These are phyloP conservation scores for Hydnomerulius pinastri DNA, from an alignment of 768 basidiomycete genomes.

Conservation along the genomic window DNA sequence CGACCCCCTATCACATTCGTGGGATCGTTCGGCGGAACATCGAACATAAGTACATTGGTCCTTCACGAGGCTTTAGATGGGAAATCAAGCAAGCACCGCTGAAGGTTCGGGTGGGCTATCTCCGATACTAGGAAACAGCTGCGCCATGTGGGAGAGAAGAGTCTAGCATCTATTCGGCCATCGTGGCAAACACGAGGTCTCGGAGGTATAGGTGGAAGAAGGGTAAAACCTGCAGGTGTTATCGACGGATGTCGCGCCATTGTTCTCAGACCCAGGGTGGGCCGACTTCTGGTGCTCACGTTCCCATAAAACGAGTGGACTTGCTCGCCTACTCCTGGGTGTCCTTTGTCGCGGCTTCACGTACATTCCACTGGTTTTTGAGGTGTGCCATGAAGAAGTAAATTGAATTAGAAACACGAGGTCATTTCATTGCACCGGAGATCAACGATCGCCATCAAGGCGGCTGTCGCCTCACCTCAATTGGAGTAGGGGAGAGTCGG, in stretches of 20 bases:
- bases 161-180: slow-evolving; percentile 13
- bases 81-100: not conserved
- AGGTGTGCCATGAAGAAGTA: slow-evolving; percentile 12
- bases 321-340: too few species aligned
- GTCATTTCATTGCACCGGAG: slow-evolving; percentile 9
- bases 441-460: slow-evolving; percentile 19
- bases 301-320: slow-evolving; percentile 6
- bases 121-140: slow-evolving; percentile 28
- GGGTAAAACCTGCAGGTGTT: slow-evolving; percentile 12
- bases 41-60: slow-evolving; percentile 16
- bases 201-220: slow-evolving; percentile 8
- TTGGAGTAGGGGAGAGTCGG: slow-evolving; percentile 11
- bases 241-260: too few species aligned
- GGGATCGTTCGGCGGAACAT: slow-evolving; percentile 15
- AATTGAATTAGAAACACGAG: slow-evolving; percentile 23
- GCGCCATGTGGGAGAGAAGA: slow-evolving; percentile 24
- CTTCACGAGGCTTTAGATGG: slow-evolving; percentile 13
- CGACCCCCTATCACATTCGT: not conserved
- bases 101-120: slow-evolving; percentile 17
- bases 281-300: too few species aligned
- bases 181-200: slow-evolving; percentile 36
- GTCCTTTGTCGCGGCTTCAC: slow-evolving; percentile 15
- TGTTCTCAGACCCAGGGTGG: too few species aligned
- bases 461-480: slow-evolving; percentile 17
- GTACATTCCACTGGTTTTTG: too few species aligned